phyloP scores from a whole-genome alignment of 2,329 filamentous ascomycete genomes.

The Emericellopsis cladophorae region DNA sequence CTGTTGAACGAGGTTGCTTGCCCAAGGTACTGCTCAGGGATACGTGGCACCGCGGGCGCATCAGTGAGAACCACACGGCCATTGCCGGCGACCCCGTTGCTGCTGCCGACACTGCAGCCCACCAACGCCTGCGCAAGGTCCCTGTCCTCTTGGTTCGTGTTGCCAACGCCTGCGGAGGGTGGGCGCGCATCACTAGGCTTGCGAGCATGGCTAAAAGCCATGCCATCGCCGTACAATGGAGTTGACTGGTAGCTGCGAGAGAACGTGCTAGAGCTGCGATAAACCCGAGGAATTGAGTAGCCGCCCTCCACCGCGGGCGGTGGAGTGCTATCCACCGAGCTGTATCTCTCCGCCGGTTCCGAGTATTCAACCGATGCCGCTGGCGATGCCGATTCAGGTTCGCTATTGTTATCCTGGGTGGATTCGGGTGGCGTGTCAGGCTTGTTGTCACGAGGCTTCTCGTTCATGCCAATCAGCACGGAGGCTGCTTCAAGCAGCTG shows the following conservation, averaged over 20 bases:
- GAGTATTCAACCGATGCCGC: slow-evolving; percentile 72
- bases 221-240: slow-evolving; percentile 36
- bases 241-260: slow-evolving; percentile 75
- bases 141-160: slow-evolving; percentile 68
- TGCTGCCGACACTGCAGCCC: slow-evolving; percentile 82
- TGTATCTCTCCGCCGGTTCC: slow-evolving; percentile 62
- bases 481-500: slow-evolving; percentile 93
- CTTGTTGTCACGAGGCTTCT: slow-evolving; percentile 24
- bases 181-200: slow-evolving; percentile 70
- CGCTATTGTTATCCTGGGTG: slow-evolving; percentile 58
- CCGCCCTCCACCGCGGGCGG: slow-evolving; percentile 64
- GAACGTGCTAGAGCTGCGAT: slow-evolving; percentile 40
- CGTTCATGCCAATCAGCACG: slow-evolving; percentile 87
- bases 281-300: slow-evolving; percentile 34
- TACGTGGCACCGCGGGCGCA: slow-evolving; percentile 75
- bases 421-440: slow-evolving; percentile 51
- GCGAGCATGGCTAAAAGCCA: slow-evolving; percentile 45
- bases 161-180: slow-evolving; percentile 64
- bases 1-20: slow-evolving; percentile 37
- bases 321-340: slow-evolving; percentile 86
- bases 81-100: slow-evolving; percentile 53
- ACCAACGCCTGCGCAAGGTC: slow-evolving; percentile 85
- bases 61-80: slow-evolving; percentile 44
- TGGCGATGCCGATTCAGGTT: slow-evolving; percentile 66
- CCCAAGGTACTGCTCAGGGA: slow-evolving; percentile 70